phyloP scores from a whole-genome alignment of 192 early-diverging fungal genomes.

The Glomus cerebriforme region DNA sequence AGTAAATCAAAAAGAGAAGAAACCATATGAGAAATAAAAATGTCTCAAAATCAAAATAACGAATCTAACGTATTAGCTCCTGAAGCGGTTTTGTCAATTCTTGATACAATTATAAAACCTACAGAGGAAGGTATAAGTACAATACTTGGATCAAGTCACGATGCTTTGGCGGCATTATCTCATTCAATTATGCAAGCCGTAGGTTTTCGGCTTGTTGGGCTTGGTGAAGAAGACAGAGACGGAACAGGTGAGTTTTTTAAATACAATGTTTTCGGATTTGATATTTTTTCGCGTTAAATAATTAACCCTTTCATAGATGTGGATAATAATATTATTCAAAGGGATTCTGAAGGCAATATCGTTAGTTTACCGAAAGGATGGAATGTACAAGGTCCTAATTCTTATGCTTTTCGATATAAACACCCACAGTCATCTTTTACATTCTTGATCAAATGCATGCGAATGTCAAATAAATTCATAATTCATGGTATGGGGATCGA shows the following conservation, averaged over 20 bases:
- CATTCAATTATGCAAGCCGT: slow-evolving; percentile 65
- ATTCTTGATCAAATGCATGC: slow-evolving; percentile 68
- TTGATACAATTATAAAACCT: not conserved
- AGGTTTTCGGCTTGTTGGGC: slow-evolving; percentile 62
- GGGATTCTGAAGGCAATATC: slow-evolving; percentile 34
- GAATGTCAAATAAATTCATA: slow-evolving; percentile 61
- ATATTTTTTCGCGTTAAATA: not conserved
- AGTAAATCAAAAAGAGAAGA: too few species aligned
- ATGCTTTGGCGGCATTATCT: slow-evolving; percentile 50
- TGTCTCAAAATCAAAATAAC: not conserved
- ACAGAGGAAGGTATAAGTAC: not conserved
- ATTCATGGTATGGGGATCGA: slow-evolving; percentile 68
- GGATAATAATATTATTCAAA: slow-evolving; percentile 18
- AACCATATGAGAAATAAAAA: not conserved
- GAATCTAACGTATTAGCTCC: not conserved
- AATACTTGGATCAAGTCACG: slow-evolving; percentile 43
- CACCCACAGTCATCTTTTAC: slow-evolving; percentile 69
- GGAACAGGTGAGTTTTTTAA: slow-evolving; percentile 35
- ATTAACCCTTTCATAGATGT: not conserved
- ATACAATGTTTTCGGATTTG: too few species aligned
- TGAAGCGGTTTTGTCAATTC: not conserved
- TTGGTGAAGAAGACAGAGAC: slow-evolving; percentile 60
- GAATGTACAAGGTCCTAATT: slow-evolving; percentile 59
- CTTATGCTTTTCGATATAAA: slow-evolving; percentile 64
- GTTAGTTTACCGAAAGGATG: slow-evolving; percentile 51